Evolutionary conservation across 1,284 basidiomycete genomes (phyloP).

Genomic region (Ceratobasidium theobromae): DNA sequence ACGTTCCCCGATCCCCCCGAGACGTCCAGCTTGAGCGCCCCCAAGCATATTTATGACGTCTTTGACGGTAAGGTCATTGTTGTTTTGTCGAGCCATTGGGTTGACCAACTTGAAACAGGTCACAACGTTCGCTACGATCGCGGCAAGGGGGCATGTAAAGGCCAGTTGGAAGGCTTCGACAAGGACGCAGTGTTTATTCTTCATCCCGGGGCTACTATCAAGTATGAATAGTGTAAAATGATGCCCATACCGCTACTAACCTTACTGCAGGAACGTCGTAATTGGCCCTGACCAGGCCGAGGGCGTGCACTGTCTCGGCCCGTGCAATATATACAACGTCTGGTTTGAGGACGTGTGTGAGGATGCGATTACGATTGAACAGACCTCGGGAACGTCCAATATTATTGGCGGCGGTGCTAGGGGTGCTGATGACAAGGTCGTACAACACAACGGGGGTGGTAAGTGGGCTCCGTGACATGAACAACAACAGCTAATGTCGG

Average conservation of each 20-base stretch:
- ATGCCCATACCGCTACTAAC: background rate
- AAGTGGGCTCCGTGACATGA: no score
- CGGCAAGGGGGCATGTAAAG: conserved; percentile 29
- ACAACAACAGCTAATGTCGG: no score
- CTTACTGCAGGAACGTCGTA: conserved; percentile 44
- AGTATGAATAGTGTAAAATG: conserved; percentile 4
- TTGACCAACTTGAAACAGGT: background rate
- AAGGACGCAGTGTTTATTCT: conserved; percentile 32
- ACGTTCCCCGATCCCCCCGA: conserved; percentile 26
- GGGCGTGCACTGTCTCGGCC: no score
- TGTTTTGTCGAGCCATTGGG: background rate
- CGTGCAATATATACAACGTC: background rate
- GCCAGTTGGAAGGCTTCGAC: conserved; percentile 30
- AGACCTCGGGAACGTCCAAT: conserved; percentile 24
- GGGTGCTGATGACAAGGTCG: conserved; percentile 31
- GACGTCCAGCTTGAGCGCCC: conserved; percentile 19
- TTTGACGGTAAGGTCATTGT: conserved; percentile 5
- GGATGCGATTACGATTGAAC: conserved; percentile 35
- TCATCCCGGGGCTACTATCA: conserved; percentile 46
- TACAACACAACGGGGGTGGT: conserved; percentile 29
- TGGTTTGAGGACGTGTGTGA: conserved; percentile 33
- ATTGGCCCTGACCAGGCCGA: conserved; percentile 48
- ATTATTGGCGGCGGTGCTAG: conserved; percentile 33
- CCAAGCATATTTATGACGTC: conserved; percentile 6
- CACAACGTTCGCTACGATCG: conserved; percentile 24